phyloP scores from a whole-genome alignment of 306 rosid genomes.

The Lotus japonicus region DNA sequence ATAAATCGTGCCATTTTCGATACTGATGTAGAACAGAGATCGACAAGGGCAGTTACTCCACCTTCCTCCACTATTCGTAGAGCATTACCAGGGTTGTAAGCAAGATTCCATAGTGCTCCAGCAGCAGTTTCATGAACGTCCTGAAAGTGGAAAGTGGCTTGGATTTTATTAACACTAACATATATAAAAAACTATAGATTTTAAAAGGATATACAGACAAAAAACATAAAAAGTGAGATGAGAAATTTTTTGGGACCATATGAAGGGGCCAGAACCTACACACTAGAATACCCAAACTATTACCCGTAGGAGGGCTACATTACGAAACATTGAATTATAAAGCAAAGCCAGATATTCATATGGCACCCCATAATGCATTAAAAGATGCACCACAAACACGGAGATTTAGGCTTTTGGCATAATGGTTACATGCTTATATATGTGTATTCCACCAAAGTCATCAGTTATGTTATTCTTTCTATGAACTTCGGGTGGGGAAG shows the following conservation, averaged over 20 bases:
- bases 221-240: not conserved
- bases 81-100: slow-evolving; percentile 97
- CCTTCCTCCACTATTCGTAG: slow-evolving; percentile 97
- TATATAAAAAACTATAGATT: not conserved
- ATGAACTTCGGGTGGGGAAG: not conserved
- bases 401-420: not conserved
- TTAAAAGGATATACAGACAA: not conserved
- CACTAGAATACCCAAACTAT: not conserved
- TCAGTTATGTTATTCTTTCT: not conserved
- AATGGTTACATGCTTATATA: not conserved
- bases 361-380: not conserved
- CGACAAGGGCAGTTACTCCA: slow-evolving; percentile 91
- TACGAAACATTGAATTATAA: not conserved
- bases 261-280: not conserved
- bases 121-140: slow-evolving; percentile 99
- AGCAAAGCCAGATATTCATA: not conserved
- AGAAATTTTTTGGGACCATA: not conserved
- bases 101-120: slow-evolving; percentile 99
- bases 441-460: not conserved
- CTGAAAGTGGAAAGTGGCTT: slow-evolving; percentile 45
- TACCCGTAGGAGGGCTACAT: not conserved
- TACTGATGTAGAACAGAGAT: slow-evolving; percentile 86
- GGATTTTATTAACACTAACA: slow-evolving; percentile 19
- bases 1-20: slow-evolving; percentile 99
- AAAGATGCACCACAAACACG: not conserved